These are phyloP conservation scores for Phytophthora ohioensis DNA, from an alignment of 352 stramenopile species.

Conservation along the genomic window DNA sequence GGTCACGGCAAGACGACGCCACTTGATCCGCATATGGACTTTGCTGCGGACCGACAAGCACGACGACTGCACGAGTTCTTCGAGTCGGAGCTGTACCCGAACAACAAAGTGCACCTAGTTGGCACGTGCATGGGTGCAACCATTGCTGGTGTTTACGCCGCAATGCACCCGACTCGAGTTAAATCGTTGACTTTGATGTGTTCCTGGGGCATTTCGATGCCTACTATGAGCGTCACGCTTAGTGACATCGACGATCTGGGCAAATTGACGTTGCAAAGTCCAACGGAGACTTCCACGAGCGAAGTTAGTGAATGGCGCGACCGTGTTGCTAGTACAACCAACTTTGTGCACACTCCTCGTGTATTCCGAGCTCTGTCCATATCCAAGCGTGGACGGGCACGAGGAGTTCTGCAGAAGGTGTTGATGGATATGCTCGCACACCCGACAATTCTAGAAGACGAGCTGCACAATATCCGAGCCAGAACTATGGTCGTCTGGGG, in stretches of 20 bases:
- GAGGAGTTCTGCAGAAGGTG: constrained; percentile 63
- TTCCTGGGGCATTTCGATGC: constrained; percentile 69
- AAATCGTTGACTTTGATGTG: constrained; percentile 72
- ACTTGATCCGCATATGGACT: constrained; percentile 51
- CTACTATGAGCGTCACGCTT: constrained; percentile 63
- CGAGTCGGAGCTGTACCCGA: constrained; percentile 50
- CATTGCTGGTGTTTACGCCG: constrained; percentile 71
- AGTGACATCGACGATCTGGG: constrained; percentile 59
- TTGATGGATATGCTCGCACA: constrained; percentile 62
- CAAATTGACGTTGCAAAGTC: constrained; percentile 58
- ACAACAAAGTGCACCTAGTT: constrained; percentile 71
- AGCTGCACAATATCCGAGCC: constrained; percentile 57
- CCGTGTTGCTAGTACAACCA: constrained; percentile 25
- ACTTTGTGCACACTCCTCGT: constrained; percentile 38
- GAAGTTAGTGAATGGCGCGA: constrained; percentile 41
- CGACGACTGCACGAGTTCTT: constrained; percentile 68
- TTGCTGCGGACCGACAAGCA: constrained; percentile 58
- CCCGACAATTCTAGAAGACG: constrained; percentile 66
- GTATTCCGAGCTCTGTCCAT: constrained; percentile 40
- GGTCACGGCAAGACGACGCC: constrained; percentile 70
- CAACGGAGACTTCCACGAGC: constrained; percentile 58
- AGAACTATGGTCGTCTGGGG: constrained; percentile 75
- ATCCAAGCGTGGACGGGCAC: constrained; percentile 34
- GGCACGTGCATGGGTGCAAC: constrained; percentile 79
- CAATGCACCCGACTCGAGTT: constrained; percentile 64